Evolutionary conservation across 441 rosid species (phyloP), one percentile per base, ranked within the genome.

Genomic region (Viola pubescens): DNA sequence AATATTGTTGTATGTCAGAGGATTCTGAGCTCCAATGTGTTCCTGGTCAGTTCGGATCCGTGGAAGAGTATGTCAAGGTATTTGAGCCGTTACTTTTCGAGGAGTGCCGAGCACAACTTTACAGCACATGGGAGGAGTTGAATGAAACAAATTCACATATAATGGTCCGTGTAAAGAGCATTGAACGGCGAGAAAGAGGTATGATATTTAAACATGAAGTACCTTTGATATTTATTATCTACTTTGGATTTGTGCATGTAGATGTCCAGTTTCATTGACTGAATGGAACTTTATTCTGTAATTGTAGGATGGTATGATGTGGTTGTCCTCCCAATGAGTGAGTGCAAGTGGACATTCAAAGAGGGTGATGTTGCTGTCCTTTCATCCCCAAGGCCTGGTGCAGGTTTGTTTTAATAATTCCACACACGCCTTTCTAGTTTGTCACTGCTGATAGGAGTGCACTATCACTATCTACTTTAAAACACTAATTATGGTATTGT

Each of bases 281-380:
- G 59, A 66, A 74, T 38, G 60, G 54, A 43, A 12, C 42, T 67
- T 66, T 50, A 19, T 61, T 66, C 64, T 73, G 16, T 64, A 70
- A 63, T 58, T 44, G 50, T 64, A 94, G 99, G 99, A 62, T 94
- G 99, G 99, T 94, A 85, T 59, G 99, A 94, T 77, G 96, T 77
- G 61, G 76, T 85, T 60, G 87, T 90, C 52, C 80, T 79, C 68
- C 86, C 97, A 34, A 70, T 72, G 52, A 79, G 69, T 37, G 99
- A 88, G 34, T 86, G 82, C 79, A 94, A 85, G 75, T 94, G 97
- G 99, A 65, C 78, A 59, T 90, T 94, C 67, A 94, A 94, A 81
- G 99, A 94, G 81, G 99, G 99, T 43, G 99, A 94, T 70, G 97
- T 94, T 74, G 96, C 94, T 37, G 89, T 90, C 79, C 77, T 94